Percentiles rank a stretch among this genome's conserved stretches.
Evolutionary conservation across 1,284 basidiomycete genomes (phyloP).

Genomic region (Phellopilus nigrolimitatus): DNA sequence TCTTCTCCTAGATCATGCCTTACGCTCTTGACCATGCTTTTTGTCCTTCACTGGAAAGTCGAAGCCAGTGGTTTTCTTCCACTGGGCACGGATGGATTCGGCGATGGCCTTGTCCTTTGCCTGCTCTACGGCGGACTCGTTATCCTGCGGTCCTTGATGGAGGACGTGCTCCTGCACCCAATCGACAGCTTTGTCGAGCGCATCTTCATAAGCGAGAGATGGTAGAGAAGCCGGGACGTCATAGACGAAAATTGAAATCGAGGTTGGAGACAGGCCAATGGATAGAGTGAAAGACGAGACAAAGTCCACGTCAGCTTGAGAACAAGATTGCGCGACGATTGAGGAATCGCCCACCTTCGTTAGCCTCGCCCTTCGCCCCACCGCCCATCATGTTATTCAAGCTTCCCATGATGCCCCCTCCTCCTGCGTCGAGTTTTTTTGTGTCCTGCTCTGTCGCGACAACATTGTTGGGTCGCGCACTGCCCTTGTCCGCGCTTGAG

Average conservation of each 20-base stretch:
- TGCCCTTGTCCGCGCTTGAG: no score
- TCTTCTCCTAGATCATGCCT: no score
- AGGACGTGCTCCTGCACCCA: conserved; percentile 24
- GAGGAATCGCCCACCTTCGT: conserved; percentile 5
- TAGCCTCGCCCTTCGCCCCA: conserved; percentile 12
- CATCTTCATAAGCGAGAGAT: conserved; percentile 9
- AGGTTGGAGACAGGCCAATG: background rate
- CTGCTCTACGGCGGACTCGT: conserved; percentile 24
- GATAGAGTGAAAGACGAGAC: background rate
- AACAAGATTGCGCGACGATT: background rate
- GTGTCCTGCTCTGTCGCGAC: conserved; percentile 5
- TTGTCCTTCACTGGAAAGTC: conserved; percentile 22
- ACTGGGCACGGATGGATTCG: conserved; percentile 21
- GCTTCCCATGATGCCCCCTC: conserved; percentile 11
- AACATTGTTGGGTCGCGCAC: no score
- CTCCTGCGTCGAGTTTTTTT: background rate
- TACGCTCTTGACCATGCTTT: no score
- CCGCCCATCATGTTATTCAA: conserved; percentile 12
- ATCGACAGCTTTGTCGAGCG: conserved; percentile 21
- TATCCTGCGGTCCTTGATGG: conserved; percentile 21
- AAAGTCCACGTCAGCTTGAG: background rate
- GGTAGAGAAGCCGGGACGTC: background rate
- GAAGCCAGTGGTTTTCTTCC: conserved; percentile 21
- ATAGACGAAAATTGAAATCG: no score
- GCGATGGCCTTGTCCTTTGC: conserved; percentile 23